Percentiles rank a stretch among this genome's conserved stretches.
phyloP scores from a whole-genome alignment of 2,329 filamentous ascomycete genomes.

The Herpotrichia juniperi region DNA sequence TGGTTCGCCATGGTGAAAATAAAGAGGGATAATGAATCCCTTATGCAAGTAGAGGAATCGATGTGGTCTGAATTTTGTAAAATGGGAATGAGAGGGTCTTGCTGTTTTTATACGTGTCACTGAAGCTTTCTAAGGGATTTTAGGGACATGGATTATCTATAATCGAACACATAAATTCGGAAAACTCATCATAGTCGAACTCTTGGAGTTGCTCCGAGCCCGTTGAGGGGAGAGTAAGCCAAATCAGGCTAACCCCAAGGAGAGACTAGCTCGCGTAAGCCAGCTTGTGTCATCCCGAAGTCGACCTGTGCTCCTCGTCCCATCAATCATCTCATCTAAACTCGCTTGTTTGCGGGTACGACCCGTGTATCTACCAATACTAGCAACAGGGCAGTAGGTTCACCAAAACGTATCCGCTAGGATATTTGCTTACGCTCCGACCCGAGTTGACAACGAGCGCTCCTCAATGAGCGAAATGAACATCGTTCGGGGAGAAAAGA shows the following conservation, averaged over 20 bases:
- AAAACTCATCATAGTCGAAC: no score
- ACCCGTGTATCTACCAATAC: background rate
- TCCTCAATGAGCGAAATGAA: background rate
- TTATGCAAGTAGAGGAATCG: no score
- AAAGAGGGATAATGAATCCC: no score
- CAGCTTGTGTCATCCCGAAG: background rate
- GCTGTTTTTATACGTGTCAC: no score
- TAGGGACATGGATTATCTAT: no score
- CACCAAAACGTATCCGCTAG: background rate
- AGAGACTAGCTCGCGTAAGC: conserved; percentile 4
- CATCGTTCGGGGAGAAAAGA: conserved; percentile 1
- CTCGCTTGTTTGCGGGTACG: background rate
- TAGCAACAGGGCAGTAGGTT: background rate
- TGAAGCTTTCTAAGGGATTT: no score
- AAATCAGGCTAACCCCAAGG: background rate
- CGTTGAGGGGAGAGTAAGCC: background rate
- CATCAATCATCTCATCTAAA: background rate
- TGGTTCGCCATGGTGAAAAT: conserved; percentile 15
- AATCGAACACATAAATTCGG: no score
- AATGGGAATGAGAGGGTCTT: no score
- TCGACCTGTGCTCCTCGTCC: background rate
- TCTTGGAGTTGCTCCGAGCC: background rate
- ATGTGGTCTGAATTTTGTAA: no score
- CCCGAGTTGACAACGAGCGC: background rate
- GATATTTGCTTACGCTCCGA: background rate